Percentiles rank a stretch among this genome's conserved stretches.
These are phyloP conservation scores for Phylloporus sp. DNA, from an alignment of 768 basidiomycete genomes.

Conservation along the genomic window DNA sequence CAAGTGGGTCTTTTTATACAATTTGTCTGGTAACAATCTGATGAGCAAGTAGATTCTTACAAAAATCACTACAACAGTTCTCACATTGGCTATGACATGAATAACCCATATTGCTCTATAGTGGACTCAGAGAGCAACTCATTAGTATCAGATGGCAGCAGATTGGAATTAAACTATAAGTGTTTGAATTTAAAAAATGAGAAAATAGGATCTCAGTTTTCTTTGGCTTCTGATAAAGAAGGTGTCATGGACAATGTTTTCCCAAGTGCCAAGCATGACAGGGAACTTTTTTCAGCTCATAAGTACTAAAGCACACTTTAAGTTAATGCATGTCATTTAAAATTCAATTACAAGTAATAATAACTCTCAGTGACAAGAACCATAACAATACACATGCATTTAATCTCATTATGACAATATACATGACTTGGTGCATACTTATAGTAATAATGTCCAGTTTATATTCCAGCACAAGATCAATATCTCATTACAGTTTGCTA, in stretches of 20 bases:
- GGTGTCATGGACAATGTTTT: neutral
- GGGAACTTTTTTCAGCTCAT: neutral
- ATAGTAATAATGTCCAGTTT: neutral
- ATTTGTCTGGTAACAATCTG: no score
- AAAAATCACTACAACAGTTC: no score
- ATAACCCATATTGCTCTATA: neutral
- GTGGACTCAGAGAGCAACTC: neutral
- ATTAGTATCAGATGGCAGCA: no score
- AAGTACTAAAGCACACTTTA: neutral
- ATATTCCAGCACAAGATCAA: neutral
- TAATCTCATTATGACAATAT: neutral
- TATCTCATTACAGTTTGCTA: neutral
- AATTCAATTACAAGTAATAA: neutral
- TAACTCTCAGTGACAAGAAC: neutral
- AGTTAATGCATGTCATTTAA: neutral
- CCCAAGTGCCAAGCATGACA: neutral
- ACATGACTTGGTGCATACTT: neutral
- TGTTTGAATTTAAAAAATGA: neutral
- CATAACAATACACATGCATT: neutral
- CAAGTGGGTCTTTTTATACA: no score
- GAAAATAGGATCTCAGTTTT: neutral
- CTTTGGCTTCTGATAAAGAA: neutral
- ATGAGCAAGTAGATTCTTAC: no score
- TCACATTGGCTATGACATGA: no score
- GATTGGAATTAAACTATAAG: neutral